Base-by-base conservation (phyloP, 108 stramenopile genomes). In the Cylindrotheca closterium region DNA sequence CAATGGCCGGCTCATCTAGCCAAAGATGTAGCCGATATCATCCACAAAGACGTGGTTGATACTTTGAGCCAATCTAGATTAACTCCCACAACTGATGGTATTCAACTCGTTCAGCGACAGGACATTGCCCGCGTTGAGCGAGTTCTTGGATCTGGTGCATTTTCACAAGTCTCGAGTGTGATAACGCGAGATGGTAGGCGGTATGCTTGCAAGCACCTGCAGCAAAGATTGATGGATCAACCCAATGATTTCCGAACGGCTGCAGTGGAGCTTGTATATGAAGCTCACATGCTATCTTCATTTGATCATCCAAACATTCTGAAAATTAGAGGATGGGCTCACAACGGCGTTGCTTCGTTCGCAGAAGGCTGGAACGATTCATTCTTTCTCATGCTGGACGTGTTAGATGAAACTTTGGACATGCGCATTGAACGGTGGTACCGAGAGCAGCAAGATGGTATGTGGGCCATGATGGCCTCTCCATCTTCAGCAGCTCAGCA, bases 231-330 rank as follows among this genome's bases (percentile, higher is more conserved):
- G n/a, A 55, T 72, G 17, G 4, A 18, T 12, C 63, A 78, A 3
- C 81, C 81, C 5, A 61, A 81, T 33, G 71, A 72, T 30, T 92
- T 79, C 63, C 65, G 68, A 8, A 55, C 76, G 12, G 87, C 85
- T 0, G 84, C 86, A 8, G 30, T 65, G 23, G 87, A 92, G 49
- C 60, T 92, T 23, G 91, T 82, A 1, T 53, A 83, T 12, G 91
- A 92, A 73, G 87, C 82, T 3, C 81, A 88, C 67, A 79, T 92
- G 69, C 66, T 92, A 34, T 77, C 78, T 22, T 72, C 69, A 54
- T 71, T 92, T 59, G 60, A 78, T 48, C 87, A 92, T 73, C 87
- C 87, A 4, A 85, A 92, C 58, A 92, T 92, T 47, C 59, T 92
- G 60, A 87, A 79, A 47, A 78, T 92, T 22, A 68, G 87, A n/a